A percentile compares a stretch with the other conserved stretches of the same genome.
Conservation (phyloP, 306 rosid species). For the Cucurbita argyrosperma region DNA sequence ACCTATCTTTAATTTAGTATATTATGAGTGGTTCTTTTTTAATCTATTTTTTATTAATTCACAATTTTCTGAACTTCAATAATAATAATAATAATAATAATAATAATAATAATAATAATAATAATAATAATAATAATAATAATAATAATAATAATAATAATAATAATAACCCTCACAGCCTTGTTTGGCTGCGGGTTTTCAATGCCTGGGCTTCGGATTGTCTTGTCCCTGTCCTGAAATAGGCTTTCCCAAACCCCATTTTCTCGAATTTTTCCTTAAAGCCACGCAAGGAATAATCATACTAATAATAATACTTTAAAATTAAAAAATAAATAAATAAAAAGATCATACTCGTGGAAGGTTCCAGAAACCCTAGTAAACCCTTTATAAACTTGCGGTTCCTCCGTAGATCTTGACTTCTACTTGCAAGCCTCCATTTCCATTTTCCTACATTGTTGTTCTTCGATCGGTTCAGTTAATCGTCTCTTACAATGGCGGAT, state of each 20-base stretch:
- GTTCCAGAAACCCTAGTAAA: not conserved
- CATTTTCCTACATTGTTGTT: not conserved
- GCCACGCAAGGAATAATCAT: not conserved
- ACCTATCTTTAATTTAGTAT: too few relatives aligned
- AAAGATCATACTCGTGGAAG: not conserved
- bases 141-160: too few relatives aligned
- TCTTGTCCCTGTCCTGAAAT: not conserved
- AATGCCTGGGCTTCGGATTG: constrained; percentile 7
- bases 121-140: too few relatives aligned
- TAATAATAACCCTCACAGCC: too few relatives aligned
- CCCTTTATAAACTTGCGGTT: not conserved
- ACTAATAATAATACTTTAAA: not conserved
- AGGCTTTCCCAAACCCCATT: not conserved
- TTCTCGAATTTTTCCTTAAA: not conserved
- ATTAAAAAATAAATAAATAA: not conserved
- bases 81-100: too few relatives aligned
- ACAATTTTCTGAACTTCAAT: too few relatives aligned
- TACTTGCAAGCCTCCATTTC: not conserved
- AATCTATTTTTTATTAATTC: too few relatives aligned
- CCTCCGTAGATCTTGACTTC: not conserved
- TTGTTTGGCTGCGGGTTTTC: not conserved
- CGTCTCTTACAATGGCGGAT: not conserved
- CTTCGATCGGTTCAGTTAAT: not conserved
- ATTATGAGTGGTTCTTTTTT: too few relatives aligned
- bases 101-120: too few relatives aligned